A percentile compares a stretch with the other conserved stretches of the same genome.
Evolutionary conservation across 352 stramenopile genomes (phyloP).

Genomic region (Pythium biforme): DNA sequence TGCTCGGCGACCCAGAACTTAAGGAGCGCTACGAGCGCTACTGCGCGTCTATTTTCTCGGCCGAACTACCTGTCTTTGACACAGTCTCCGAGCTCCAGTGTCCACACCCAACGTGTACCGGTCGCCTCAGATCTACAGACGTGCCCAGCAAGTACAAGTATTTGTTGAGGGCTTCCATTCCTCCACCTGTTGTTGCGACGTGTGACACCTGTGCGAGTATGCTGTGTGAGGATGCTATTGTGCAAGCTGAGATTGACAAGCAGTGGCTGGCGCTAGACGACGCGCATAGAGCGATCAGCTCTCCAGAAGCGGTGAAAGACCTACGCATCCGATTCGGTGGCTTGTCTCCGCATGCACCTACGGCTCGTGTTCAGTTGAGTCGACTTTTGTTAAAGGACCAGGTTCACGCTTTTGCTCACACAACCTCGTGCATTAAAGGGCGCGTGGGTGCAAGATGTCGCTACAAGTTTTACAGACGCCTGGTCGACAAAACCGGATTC

Average conservation of each 20-base stretch:
- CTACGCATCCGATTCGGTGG: not conserved
- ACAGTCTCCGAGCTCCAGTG: not conserved
- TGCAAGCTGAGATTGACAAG: not conserved
- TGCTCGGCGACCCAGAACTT: not conserved
- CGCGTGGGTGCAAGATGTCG: not conserved
- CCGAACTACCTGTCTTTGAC: not conserved
- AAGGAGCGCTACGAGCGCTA: not conserved
- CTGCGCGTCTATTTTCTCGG: not conserved
- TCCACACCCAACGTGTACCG: not conserved
- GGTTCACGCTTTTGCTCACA: not conserved
- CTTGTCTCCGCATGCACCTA: not conserved
- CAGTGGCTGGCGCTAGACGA: not conserved
- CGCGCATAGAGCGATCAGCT: not conserved
- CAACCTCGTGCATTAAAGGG: not conserved
- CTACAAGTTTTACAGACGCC: not conserved
- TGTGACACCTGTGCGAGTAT: not conserved
- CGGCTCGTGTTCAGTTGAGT: not conserved
- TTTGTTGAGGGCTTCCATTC: not conserved
- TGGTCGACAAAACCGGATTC: not conserved
- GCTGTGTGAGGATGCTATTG: not conserved
- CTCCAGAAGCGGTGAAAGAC: not conserved
- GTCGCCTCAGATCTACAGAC: not conserved
- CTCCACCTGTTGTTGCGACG: not conserved
- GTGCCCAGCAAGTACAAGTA: not conserved
- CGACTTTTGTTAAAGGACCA: not conserved